A percentile compares a stretch with the other conserved stretches of the same genome.
Evolutionary conservation across 306 rosid species (phyloP).

Genomic region (Acacia confusa): DNA sequence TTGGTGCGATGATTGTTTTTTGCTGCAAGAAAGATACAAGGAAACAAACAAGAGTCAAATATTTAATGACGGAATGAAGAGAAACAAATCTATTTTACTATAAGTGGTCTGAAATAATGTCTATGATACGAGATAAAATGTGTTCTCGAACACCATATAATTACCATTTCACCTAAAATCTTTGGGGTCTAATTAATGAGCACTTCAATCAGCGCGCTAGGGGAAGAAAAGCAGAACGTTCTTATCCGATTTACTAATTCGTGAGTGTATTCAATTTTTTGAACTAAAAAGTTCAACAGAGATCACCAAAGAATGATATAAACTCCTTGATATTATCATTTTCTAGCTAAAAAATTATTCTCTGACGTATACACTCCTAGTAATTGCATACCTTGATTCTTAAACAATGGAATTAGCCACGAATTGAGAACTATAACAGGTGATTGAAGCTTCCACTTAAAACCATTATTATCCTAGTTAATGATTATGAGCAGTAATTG

Average conservation of each 20-base stretch:
- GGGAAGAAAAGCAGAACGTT: not conserved
- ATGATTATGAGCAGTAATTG: conserved; percentile 1
- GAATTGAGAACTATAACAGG: not conserved
- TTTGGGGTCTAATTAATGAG: not conserved
- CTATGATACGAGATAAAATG: conserved; percentile 10
- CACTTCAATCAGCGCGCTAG: not conserved
- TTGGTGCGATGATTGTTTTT: conserved; percentile 74
- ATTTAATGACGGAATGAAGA: not conserved
- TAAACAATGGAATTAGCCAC: not conserved
- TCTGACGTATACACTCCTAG: not conserved
- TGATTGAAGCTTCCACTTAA: conserved; percentile 16
- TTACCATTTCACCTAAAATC: conserved; percentile 6
- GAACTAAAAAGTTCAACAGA: not conserved
- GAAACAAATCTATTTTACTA: not conserved
- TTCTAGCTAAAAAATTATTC: not conserved
- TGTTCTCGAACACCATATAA: conserved; percentile 12
- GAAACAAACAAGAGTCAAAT: not conserved
- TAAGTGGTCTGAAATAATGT: not conserved
- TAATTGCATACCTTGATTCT: not conserved
- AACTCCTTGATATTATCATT: conserved; percentile 20
- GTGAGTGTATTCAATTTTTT: not conserved
- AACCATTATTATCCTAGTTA: conserved; percentile 6
- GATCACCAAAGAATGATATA: conserved; percentile 13
- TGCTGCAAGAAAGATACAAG: conserved; percentile 49
- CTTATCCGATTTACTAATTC: not conserved